Evolutionary conservation across 169 alveolate genomes (phyloP), one percentile per base, ranked within the genome.

Genomic region (Plasmodium gaboni): DNA sequence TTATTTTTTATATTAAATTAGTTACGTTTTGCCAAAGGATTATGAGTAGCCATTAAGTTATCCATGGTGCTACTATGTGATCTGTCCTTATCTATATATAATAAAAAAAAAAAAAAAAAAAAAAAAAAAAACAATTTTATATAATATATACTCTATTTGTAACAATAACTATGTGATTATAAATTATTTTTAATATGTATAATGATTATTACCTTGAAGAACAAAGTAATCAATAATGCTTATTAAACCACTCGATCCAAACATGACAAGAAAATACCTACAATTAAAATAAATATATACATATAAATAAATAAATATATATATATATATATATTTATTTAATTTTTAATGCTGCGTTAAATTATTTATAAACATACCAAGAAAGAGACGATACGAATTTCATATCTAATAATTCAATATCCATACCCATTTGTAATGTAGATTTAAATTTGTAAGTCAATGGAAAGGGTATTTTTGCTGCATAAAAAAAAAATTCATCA

Each of bases 391-490:
- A 91, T 24, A 93, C 96, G 44, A 91, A 91, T 24, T 88, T 72
- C 73, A 83, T 91, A 73, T 91, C 94, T 44, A 93, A 73, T 19
- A 74, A 57, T 5, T 90, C 90, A 44, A 91, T 76, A 55, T 93
- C 96, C 55, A 95, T 88, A 50, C 96, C 96, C 68, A 95, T 88
- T 60, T 95, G 96, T 28, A 95, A 93, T 94, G 95, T 94, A 44
- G 94, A 88, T 64, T 94, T 95, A 92, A 94, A 94, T 32, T 92
- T 83, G 91, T 87, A 95, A 15, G 97, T 88, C 42, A 94, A 74
- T 22, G 96, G 96, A 64, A 94, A 88, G 15, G 97, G 97, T 69
- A 91, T 80, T 55, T 94, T 91, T n/a, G 96, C 97, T 89, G 85
- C 57, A 73, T 19, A 28, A 42, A 65, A 17, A 17, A 46, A 57